A percentile compares a stretch with the other conserved stretches of the same genome.
Evolutionary conservation across 1,139 yeast species (phyloP).

Genomic region (Magnusiomyces tetraspermus): DNA sequence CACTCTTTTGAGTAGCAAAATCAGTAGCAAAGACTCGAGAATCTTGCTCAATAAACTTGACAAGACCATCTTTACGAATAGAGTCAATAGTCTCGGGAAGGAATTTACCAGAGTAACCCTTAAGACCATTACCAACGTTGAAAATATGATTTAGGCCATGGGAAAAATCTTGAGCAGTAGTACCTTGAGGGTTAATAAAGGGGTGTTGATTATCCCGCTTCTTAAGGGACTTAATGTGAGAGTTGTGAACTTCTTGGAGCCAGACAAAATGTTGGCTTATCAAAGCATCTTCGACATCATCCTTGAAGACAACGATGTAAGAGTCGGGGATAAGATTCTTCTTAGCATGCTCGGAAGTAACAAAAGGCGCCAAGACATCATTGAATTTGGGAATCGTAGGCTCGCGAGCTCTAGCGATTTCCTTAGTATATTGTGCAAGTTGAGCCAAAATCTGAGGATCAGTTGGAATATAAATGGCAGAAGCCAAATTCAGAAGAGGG

Average conservation of each 20-base stretch:
- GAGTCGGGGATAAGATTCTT: constrained; percentile 13
- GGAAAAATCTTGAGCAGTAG: neutral
- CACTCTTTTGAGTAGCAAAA: constrained; percentile 62
- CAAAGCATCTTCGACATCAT: constrained; percentile 13
- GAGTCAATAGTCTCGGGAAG: constrained; percentile 59
- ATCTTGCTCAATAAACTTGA: constrained; percentile 71
- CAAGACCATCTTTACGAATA: constrained; percentile 31
- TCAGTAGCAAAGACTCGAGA: constrained; percentile 62
- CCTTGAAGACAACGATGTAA: constrained; percentile 15
- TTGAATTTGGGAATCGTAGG: neutral
- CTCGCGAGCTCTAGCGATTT: neutral
- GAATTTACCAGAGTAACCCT: constrained; percentile 52
- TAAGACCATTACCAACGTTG: constrained; percentile 41
- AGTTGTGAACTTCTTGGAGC: constrained; percentile 12
- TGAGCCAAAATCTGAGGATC: constrained; percentile 5
- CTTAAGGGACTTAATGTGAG: constrained; percentile 6
- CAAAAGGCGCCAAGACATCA: constrained; percentile 10
- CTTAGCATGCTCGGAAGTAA: constrained; percentile 10
- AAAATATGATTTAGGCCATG: constrained; percentile 60
- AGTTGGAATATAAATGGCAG: constrained; percentile 56
- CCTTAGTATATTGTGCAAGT: neutral
- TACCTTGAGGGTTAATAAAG: constrained; percentile 34
- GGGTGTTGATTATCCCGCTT: constrained; percentile 28
- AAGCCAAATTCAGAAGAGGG: constrained; percentile 44
- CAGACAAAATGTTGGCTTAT: constrained; percentile 13